phyloP scores from a whole-genome alignment of 805 yeast species.

The Grigorovia transvaalensis region DNA sequence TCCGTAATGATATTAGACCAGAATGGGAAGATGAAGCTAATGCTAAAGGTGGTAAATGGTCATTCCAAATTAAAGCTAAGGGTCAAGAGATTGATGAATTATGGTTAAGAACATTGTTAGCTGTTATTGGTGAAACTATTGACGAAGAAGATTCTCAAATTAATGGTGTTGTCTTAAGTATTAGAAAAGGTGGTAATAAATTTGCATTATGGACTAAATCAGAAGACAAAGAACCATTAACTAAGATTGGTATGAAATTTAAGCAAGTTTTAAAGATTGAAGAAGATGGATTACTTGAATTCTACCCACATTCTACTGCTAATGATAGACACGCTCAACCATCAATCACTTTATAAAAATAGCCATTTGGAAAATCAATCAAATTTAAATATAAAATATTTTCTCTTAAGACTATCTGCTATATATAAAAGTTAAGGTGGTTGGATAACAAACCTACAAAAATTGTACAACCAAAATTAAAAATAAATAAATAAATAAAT shows the following conservation, averaged over 20 bases:
- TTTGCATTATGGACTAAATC: slow-evolving; percentile 91
- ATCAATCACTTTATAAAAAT: slow-evolving; percentile 24
- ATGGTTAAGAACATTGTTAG: slow-evolving; percentile 83
- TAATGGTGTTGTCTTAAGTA: slow-evolving; percentile 86
- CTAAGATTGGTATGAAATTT: slow-evolving; percentile 74
- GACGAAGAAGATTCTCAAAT: slow-evolving; percentile 78
- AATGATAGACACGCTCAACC: slow-evolving; percentile 27
- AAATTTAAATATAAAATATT: too few relatives aligned
- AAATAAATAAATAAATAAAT: too few relatives aligned
- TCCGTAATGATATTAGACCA: slow-evolving; percentile 88
- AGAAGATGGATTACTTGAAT: slow-evolving; percentile 71
- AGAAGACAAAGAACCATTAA: slow-evolving; percentile 51
- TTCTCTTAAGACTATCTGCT: neutral
- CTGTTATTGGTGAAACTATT: slow-evolving; percentile 91
- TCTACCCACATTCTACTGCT: slow-evolving; percentile 32
- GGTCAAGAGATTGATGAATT: slow-evolving; percentile 65
- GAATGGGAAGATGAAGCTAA: slow-evolving; percentile 96
- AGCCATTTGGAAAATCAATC: neutral
- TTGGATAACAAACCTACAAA: too few relatives aligned
- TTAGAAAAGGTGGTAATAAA: slow-evolving; percentile 72
- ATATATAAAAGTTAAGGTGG: neutral
- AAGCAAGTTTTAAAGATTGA: slow-evolving; percentile 72
- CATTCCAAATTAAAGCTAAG: slow-evolving; percentile 60
- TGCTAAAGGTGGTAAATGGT: slow-evolving; percentile 91
- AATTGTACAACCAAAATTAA: neutral